phyloP scores from a whole-genome alignment of 495 filamentous ascomycete genomes.

The Platismatia glauca region DNA sequence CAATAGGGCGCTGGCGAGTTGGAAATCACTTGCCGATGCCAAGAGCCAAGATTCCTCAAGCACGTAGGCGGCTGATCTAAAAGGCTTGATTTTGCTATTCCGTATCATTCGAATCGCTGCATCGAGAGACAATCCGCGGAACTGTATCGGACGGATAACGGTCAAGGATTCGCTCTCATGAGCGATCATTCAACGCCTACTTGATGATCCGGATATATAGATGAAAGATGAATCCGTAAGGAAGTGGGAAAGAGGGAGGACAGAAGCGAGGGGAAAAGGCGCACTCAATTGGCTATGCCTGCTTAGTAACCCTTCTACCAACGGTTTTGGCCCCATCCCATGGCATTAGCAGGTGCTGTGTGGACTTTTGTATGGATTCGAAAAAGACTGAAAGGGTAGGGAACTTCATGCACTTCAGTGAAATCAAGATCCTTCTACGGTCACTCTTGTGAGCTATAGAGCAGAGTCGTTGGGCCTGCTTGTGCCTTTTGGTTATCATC shows the following conservation, averaged over 20 bases:
- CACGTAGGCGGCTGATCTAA: slow-evolving; percentile 12
- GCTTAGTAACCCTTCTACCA: neutral
- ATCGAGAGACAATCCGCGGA: neutral
- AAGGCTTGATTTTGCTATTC: slow-evolving; percentile 15
- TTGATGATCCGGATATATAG: neutral
- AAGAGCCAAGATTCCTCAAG: slow-evolving; percentile 4
- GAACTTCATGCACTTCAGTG: neutral
- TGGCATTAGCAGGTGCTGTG: neutral
- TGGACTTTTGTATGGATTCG: neutral
- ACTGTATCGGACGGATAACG: neutral
- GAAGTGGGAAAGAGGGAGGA: neutral
- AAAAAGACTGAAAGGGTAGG: neutral
- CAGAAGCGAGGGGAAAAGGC: neutral
- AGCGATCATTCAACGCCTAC: neutral
- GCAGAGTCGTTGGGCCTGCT: neutral
- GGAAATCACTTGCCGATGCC: slow-evolving; percentile 2
- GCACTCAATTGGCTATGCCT: neutral
- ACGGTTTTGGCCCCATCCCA: neutral
- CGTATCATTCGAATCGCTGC: neutral
- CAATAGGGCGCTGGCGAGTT: neutral
- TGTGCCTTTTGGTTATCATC: neutral
- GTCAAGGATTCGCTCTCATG: neutral
- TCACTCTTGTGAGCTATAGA: neutral
- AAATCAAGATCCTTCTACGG: neutral
- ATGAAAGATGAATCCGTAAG: neutral